phyloP scores from a whole-genome alignment of 1,139 yeast genomes.

The Geotrichum siamense region DNA sequence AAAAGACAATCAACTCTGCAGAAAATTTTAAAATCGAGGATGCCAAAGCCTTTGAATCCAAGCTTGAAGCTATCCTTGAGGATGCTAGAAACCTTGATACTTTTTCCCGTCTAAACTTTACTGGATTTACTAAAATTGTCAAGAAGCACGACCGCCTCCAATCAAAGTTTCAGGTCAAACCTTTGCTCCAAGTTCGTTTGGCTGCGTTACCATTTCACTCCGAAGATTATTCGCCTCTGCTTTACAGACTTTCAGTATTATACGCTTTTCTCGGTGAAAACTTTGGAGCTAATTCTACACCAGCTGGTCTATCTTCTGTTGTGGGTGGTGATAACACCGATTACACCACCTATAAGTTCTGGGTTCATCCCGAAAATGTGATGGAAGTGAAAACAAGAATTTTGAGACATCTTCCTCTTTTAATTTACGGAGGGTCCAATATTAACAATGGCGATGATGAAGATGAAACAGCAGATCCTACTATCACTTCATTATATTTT shows the following conservation, averaged over 20 bases:
- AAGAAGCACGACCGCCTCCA: slow-evolving; percentile 93
- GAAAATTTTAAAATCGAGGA: slow-evolving; percentile 33
- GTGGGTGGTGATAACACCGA: slow-evolving; percentile 45
- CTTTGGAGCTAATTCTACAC: slow-evolving; percentile 28
- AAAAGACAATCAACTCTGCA: slow-evolving; percentile 36
- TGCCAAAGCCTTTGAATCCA: slow-evolving; percentile 49
- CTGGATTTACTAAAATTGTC: slow-evolving; percentile 90
- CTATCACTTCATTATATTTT: slow-evolving; percentile 78
- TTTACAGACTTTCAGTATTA: slow-evolving; percentile 73
- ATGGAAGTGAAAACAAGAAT: slow-evolving; percentile 96
- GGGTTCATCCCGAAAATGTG: slow-evolving; percentile 93
- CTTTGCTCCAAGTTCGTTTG: slow-evolving; percentile 79
- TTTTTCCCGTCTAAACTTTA: slow-evolving; percentile 83
- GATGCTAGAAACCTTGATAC: slow-evolving; percentile 82
- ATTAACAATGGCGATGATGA: slow-evolving; percentile 37
- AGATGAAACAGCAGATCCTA: slow-evolving; percentile 53
- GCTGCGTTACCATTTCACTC: slow-evolving; percentile 85
- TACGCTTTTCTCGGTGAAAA: slow-evolving; percentile 78
- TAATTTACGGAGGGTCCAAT: slow-evolving; percentile 50
- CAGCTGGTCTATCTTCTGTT: slow-evolving; percentile 29
- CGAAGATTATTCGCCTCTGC: slow-evolving; percentile 88
- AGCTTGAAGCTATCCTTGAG: slow-evolving; percentile 65
- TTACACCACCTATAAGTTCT: slow-evolving; percentile 76
- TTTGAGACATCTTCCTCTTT: slow-evolving; percentile 85
- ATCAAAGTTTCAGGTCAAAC: slow-evolving; percentile 76